Conservation (phyloP, 495 filamentous ascomycete species). For the Amorphotheca resinae region DNA sequence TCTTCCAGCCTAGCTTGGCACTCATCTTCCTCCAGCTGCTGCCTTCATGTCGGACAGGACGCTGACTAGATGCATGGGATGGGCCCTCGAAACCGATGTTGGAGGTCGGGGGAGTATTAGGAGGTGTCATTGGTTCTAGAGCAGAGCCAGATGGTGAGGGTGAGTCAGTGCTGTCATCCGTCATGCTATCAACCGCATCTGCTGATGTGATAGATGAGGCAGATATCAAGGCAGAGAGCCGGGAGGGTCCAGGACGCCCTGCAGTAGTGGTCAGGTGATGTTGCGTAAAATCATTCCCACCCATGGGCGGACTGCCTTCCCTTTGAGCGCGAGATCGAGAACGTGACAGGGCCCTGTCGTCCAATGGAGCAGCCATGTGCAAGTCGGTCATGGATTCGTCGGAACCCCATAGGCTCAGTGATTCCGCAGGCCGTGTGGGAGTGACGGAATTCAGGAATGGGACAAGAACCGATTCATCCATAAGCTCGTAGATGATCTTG, state of each 20-base stretch:
- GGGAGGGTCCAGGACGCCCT: slow-evolving; percentile 13
- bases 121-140: slow-evolving; percentile 74
- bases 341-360: slow-evolving; percentile 23
- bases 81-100: slow-evolving; percentile 26
- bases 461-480: slow-evolving; percentile 89
- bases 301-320: slow-evolving; percentile 20
- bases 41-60: slow-evolving; percentile 9
- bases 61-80: slow-evolving; percentile 15
- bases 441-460: slow-evolving; percentile 60
- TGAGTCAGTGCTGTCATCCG: slow-evolving; percentile 38
- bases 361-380: slow-evolving; percentile 25
- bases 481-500: slow-evolving; percentile 80
- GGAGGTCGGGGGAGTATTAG: slow-evolving; percentile 66
- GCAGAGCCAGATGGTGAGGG: slow-evolving; percentile 32
- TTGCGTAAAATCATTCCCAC: slow-evolving; percentile 22
- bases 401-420: slow-evolving; percentile 24
- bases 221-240: slow-evolving; percentile 12
- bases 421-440: slow-evolving; percentile 23
- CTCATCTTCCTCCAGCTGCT: slow-evolving; percentile 79
- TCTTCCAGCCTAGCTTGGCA: slow-evolving; percentile 50
- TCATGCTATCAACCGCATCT: slow-evolving; percentile 22
- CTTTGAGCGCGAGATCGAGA: slow-evolving; percentile 8
- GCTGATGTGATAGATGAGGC: slow-evolving; percentile 16
- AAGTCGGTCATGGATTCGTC: slow-evolving; percentile 21
- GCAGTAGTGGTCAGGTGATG: slow-evolving; percentile 18